Percentiles rank a stretch among this genome's conserved stretches.
Evolutionary conservation across 2,329 filamentous ascomycete species (phyloP).

Genomic region (Claviceps quebecensis): DNA sequence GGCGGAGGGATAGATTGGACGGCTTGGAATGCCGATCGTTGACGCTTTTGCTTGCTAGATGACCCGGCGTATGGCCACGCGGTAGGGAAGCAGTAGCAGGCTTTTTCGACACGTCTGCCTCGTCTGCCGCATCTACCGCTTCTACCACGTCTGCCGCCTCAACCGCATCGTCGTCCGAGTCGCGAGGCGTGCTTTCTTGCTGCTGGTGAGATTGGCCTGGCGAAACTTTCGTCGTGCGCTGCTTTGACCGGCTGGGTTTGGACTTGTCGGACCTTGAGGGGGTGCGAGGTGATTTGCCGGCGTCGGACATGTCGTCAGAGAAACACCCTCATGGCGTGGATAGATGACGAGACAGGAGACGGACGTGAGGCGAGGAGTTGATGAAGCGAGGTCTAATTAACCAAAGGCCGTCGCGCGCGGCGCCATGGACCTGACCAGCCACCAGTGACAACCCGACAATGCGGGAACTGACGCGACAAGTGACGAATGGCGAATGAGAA

Average conservation of each 20-base stretch:
- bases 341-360: background rate
- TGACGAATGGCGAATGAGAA: no score
- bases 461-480: no score
- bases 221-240: conserved; percentile 3
- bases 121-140: no score
- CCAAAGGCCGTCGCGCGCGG: no score
- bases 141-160: no score
- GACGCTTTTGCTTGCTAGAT: conserved; percentile 43
- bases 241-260: conserved; percentile 18
- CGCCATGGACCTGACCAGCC: no score
- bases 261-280: conserved; percentile 13
- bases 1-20: conserved; percentile 38
- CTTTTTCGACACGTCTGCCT: conserved; percentile 21
- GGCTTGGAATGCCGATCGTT: conserved; percentile 34
- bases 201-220: conserved; percentile 8
- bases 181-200: conserved; percentile 4
- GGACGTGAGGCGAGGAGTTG: background rate
- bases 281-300: conserved; percentile 15
- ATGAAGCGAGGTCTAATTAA: background rate
- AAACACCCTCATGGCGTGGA: conserved; percentile 17
- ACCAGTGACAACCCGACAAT: no score
- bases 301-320: conserved; percentile 29
- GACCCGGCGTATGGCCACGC: conserved; percentile 48
- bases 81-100: conserved; percentile 23
- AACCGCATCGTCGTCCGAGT: conserved; percentile 17